Percentiles rank a stretch among this genome's conserved stretches.
phyloP scores from a whole-genome alignment of 257 asterid species.

The Schizonepeta tenuifolia region DNA sequence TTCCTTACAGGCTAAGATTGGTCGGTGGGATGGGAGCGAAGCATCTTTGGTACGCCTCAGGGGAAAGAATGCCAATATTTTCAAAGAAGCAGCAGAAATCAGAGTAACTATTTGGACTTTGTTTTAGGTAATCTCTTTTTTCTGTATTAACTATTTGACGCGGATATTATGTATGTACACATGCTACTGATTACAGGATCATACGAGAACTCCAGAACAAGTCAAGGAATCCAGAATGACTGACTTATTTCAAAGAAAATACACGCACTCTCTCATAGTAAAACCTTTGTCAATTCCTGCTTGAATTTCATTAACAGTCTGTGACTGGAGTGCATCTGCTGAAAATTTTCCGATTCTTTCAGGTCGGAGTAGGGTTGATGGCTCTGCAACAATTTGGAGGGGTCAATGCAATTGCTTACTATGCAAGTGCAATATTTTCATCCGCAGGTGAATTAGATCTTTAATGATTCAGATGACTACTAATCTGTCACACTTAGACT shows the following conservation, averaged over 20 bases:
- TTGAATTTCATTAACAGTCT: background rate
- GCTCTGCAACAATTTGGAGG: constrained; percentile 93
- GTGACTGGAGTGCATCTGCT: background rate
- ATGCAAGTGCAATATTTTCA: constrained; percentile 84
- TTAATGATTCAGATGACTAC: background rate
- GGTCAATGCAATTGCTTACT: constrained; percentile 79
- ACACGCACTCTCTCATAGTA: constrained; percentile 76
- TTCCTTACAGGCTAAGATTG: constrained; percentile 66
- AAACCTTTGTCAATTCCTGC: constrained; percentile 20
- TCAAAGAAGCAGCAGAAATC: constrained; percentile 77
- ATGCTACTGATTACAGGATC: constrained; percentile 51
- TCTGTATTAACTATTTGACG: constrained; percentile 16
- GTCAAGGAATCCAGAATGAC: constrained; percentile 53
- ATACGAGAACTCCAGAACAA: constrained; percentile 58
- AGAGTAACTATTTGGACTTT: constrained; percentile 43
- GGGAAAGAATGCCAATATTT: constrained; percentile 56
- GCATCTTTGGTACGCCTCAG: constrained; percentile 67
- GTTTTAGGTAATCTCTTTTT: background rate
- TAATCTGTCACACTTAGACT: no score
- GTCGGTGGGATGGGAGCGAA: constrained; percentile 64
- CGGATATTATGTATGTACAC: background rate
- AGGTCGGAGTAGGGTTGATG: constrained; percentile 97
- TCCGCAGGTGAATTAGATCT: constrained; percentile 63
- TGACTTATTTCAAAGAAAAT: constrained; percentile 79
- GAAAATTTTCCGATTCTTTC: constrained; percentile 29